These are phyloP conservation scores for Chlamydomonas urium DNA, from an alignment of 139 green algal species.

Conservation along the genomic window DNA sequence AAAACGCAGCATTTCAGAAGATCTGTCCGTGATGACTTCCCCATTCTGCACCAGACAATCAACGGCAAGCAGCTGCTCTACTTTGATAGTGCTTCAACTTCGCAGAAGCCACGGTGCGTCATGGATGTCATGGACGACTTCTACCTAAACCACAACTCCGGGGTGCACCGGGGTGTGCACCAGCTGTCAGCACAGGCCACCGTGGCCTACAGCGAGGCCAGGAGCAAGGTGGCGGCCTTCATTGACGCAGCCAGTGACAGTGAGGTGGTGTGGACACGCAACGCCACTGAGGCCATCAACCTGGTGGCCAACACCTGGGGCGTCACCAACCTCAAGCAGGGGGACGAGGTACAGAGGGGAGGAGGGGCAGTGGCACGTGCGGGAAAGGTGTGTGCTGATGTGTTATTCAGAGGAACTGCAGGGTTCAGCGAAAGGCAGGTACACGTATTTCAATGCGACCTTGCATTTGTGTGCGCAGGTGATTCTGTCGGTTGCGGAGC, in stretches of 20 bases:
- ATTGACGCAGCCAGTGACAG: conserved; percentile 68
- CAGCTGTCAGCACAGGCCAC: conserved; percentile 77
- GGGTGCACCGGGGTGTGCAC: conserved; percentile 95
- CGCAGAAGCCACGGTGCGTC: conserved; percentile 82
- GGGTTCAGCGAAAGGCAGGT: background rate
- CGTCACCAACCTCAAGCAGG: conserved; percentile 65
- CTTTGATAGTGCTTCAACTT: conserved; percentile 95
- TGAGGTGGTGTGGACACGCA: conserved; percentile 94
- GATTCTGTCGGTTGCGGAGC: conserved; percentile 90
- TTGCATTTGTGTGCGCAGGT: too few relatives aligned
- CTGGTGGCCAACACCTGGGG: conserved; percentile 95
- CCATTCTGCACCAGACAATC: conserved; percentile 79
- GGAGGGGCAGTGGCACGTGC: too few relatives aligned
- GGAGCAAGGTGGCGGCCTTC: conserved; percentile 84
- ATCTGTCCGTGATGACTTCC: conserved; percentile 70
- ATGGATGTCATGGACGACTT: conserved; percentile 72
- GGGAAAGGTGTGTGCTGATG: too few relatives aligned
- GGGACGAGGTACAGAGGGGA: conserved; percentile 80
- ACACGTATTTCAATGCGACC: background rate
- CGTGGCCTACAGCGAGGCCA: conserved; percentile 79
- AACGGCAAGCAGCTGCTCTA: conserved; percentile 88
- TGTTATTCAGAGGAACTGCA: too few relatives aligned
- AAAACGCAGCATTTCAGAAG: too few relatives aligned
- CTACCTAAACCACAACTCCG: conserved; percentile 89
- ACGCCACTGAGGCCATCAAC: conserved; percentile 97